phyloP scores from a whole-genome alignment of 2,329 filamentous ascomycete species.

The Cladosporium sp. region DNA sequence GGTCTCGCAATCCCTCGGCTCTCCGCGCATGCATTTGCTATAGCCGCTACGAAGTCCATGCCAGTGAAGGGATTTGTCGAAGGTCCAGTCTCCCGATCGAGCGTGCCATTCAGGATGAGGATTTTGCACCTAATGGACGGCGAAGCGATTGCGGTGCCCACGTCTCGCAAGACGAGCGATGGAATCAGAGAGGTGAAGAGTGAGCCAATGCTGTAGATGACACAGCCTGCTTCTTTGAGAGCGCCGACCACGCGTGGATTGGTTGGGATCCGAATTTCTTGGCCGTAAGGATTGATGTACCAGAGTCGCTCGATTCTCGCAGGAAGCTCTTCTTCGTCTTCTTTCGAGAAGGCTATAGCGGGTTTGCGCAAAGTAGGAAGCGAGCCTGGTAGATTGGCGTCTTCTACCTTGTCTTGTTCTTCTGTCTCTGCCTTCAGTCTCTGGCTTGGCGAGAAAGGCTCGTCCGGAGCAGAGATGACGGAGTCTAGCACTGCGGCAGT shows the following conservation, averaged over 20 bases:
- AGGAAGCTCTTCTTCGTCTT: constrained; percentile 65
- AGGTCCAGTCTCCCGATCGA: constrained; percentile 83
- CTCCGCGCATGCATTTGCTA: constrained; percentile 66
- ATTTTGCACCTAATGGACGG: constrained; percentile 62
- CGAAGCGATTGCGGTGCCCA: constrained; percentile 56
- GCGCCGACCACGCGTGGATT: constrained; percentile 74
- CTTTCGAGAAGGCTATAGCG: constrained; percentile 77
- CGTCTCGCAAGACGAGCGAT: constrained; percentile 68
- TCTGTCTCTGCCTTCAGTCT: constrained; percentile 36
- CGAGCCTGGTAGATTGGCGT: constrained; percentile 74
- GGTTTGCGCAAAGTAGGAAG: constrained; percentile 72
- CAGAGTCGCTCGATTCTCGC: constrained; percentile 75
- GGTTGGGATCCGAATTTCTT: constrained; percentile 79
- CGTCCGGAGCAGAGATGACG: background rate
- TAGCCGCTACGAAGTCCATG: constrained; percentile 73
- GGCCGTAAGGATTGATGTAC: constrained; percentile 99
- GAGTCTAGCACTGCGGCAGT: constrained; percentile 36
- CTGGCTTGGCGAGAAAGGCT: background rate
- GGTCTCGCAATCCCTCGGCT: constrained; percentile 45
- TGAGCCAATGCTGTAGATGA: constrained; percentile 91
- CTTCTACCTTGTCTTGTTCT: constrained; percentile 62
- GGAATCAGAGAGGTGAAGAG: constrained; percentile 87
- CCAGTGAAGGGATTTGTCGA: constrained; percentile 59
- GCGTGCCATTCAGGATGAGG: constrained; percentile 73
- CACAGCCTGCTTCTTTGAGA: constrained; percentile 55